Conservation (phyloP, 768 basidiomycete species). For the Pleurotus djamor region DNA sequence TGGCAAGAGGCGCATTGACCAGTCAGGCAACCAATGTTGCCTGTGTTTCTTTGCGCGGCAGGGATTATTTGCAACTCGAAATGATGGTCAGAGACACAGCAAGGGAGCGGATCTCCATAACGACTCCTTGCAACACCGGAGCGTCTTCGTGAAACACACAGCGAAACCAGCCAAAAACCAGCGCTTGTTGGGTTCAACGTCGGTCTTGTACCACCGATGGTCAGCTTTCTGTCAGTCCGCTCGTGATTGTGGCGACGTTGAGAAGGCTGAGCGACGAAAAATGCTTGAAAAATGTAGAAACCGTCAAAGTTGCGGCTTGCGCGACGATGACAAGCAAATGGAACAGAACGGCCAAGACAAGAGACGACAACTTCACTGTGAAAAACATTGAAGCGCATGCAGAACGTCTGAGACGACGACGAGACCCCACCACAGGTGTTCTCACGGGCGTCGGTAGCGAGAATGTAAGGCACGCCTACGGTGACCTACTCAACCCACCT, state of each 20-base stretch:
- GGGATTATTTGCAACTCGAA: neutral
- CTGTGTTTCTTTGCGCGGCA: neutral
- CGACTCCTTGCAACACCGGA: neutral
- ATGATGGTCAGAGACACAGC: slow-evolving; percentile 5
- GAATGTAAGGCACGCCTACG: neutral
- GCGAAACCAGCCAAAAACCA: neutral
- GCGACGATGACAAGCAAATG: too few species aligned
- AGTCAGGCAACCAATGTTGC: neutral
- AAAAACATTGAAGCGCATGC: too few species aligned
- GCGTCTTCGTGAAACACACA: slow-evolving; percentile 3
- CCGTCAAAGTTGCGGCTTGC: too few species aligned
- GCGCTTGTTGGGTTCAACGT: neutral
- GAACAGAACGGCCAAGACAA: too few species aligned
- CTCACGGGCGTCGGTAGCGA: neutral
- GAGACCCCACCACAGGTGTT: neutral
- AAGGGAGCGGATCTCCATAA: slow-evolving; percentile 3
- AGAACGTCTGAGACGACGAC: neutral
- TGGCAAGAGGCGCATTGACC: neutral
- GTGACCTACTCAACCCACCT: neutral
- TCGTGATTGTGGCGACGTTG: too few species aligned
- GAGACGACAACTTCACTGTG: too few species aligned
- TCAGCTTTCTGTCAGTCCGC: too few species aligned
- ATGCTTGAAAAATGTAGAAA: too few species aligned
- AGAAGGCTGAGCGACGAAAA: too few species aligned
- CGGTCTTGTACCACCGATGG: neutral